Evolutionary conservation across 2,329 filamentous ascomycete species (phyloP).

Genomic region (Metarhizium robertsii): DNA sequence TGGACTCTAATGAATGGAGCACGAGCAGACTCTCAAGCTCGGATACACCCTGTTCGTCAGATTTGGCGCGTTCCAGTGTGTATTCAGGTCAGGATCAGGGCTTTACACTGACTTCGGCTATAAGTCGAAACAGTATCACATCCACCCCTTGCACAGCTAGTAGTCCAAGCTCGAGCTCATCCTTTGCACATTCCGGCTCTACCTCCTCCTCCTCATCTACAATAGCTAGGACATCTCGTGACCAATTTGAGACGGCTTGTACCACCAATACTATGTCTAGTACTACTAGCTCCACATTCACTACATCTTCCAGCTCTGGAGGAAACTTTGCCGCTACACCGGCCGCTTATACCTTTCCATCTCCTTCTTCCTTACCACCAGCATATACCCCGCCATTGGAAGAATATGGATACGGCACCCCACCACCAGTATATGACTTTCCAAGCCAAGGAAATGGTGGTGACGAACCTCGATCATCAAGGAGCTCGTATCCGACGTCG

Average conservation of each 20-base stretch:
- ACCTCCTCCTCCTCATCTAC: not conserved
- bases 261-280: not conserved
- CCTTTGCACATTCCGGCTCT: not conserved
- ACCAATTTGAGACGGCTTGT: not conserved
- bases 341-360: slow-evolving; percentile 3
- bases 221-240: not conserved
- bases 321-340: not conserved
- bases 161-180: not conserved
- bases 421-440: slow-evolving; percentile 3
- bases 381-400: slow-evolving; percentile 7
- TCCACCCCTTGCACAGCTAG: slow-evolving; percentile 1
- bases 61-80: not conserved
- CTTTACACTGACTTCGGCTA: not conserved
- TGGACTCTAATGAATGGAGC: not conserved
- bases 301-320: not conserved
- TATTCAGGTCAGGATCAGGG: not conserved
- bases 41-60: slow-evolving; percentile 1
- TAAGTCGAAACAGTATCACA: not conserved
- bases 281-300: not conserved
- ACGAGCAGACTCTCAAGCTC: not conserved
- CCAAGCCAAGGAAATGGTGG: not conserved
- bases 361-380: slow-evolving; percentile 4
- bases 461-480: not conserved
- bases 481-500: not conserved
- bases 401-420: slow-evolving; percentile 7